Evolutionary conservation across 2,329 filamentous ascomycete genomes (phyloP).

Genomic region (Alternaria arbusti): DNA sequence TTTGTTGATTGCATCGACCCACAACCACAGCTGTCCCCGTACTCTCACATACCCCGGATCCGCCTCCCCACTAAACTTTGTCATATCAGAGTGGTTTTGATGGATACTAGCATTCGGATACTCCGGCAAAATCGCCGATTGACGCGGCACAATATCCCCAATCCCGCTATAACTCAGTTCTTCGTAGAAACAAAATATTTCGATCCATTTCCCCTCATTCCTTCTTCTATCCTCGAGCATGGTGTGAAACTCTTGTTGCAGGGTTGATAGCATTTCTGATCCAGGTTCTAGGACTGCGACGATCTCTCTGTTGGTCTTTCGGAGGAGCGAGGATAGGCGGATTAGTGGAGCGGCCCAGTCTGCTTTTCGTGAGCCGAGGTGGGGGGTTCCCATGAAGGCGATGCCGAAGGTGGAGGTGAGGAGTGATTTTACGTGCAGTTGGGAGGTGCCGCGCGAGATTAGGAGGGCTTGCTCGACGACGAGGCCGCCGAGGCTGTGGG

Average conservation of each 20-base stretch:
- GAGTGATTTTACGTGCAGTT: background rate
- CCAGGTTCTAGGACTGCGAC: background rate
- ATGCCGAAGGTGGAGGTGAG: background rate
- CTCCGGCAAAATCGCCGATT: fast-evolving
- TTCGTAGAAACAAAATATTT: background rate
- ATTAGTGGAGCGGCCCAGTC: background rate
- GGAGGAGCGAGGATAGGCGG: background rate
- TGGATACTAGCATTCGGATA: background rate
- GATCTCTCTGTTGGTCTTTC: fast-evolving
- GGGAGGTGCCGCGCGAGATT: background rate
- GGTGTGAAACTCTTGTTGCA: background rate
- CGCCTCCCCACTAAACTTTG: background rate
- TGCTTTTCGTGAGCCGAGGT: background rate
- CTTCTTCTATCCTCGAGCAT: background rate
- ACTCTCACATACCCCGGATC: background rate
- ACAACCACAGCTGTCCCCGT: background rate
- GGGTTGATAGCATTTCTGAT: background rate
- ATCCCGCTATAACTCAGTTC: background rate
- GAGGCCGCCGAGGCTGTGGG: background rate
- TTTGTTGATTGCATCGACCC: background rate
- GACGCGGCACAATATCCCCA: background rate
- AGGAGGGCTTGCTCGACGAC: background rate
- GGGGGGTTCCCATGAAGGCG: background rate
- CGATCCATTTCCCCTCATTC: background rate
- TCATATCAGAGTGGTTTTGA: background rate